These are phyloP conservation scores for Toxoplasma gondii DNA, from an alignment of 169 alveolate genomes.

Conservation along the genomic window DNA sequence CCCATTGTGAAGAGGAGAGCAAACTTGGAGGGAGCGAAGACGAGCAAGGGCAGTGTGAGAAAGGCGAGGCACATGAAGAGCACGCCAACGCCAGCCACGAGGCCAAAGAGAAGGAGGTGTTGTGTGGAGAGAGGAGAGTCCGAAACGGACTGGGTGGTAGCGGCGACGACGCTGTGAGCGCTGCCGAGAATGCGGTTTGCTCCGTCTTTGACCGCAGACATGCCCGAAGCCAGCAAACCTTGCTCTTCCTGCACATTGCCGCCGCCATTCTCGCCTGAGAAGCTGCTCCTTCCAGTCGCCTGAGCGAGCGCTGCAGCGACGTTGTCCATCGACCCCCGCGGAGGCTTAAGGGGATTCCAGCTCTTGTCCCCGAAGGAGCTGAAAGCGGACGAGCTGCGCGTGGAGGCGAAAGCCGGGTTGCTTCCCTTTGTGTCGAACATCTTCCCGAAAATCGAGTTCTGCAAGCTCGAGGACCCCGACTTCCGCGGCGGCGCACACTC, in stretches of 20 bases:
- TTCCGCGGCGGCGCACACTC: neutral
- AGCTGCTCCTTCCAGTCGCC: neutral
- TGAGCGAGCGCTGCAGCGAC: neutral
- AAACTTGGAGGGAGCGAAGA: constrained; percentile 68
- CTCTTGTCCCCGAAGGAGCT: neutral
- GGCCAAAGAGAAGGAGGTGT: constrained; percentile 65
- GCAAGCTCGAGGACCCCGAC: neutral
- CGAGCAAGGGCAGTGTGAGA: constrained; percentile 68
- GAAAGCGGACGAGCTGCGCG: neutral
- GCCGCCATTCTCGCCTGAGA: neutral
- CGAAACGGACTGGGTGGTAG: constrained; percentile 33
- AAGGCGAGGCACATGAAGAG: constrained; percentile 63
- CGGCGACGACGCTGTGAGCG: constrained; percentile 52
- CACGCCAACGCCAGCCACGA: constrained; percentile 68
- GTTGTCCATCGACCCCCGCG: neutral
- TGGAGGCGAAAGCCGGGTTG: neutral
- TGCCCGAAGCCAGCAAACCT: constrained; percentile 59
- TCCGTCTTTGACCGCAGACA: constrained; percentile 65
- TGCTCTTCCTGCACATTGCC: constrained; percentile 32
- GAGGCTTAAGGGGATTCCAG: neutral
- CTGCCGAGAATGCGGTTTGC: constrained; percentile 61
- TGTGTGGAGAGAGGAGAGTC: constrained; percentile 57
- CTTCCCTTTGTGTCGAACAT: neutral
- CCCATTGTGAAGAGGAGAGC: constrained; percentile 67
- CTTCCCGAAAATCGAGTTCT: neutral